Evolutionary conservation across 306 rosid genomes (phyloP), one percentile per base, ranked within the genome.

Genomic region (Dryas alaskensis): DNA sequence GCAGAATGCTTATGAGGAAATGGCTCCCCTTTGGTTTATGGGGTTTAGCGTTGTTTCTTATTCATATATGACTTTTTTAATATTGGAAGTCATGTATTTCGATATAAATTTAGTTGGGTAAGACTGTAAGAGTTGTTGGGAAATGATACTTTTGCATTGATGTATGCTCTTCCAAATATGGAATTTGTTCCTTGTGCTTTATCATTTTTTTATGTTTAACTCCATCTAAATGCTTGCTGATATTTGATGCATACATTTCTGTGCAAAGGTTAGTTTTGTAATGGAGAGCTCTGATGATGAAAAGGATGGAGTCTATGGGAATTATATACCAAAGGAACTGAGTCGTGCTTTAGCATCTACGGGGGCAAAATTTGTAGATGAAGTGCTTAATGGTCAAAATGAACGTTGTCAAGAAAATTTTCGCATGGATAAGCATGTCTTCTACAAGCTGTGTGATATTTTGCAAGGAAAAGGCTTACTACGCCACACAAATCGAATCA

Each of bases 211-310:
- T 65, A 43, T 10, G 11, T 65, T 40, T 62, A 25, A 44, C 27
- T 65, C 69, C 39, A 50, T 74, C 66, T 17, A 51, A 42, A 55
- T 50, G 40, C 4, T 13, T 54, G 47, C 74, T 79, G 57, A 43
- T 66, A 37, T 43, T 42, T 14, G 12, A 17, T 27, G 43, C 51
- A 27, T 43, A 40, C 27, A 4, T 68, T 7, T 8, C 50, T 67
- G 72, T 85, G 64, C 70, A 73, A 72, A 73, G 78, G 51, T 65
- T 64, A 39, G 72, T 62, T 84, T 68, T 71, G 49, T 12, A 47
- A 92, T 92, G 98, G 89, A 87, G 79, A 86, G 80, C 84, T 86
- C 98, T 75, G 97, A 90, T 13, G 98, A 92, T 72, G 95, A 92
- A 69, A 87, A 78, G 61, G 89, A 90, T 60, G 84, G 74, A 72